Evolutionary conservation across 352 stramenopile species (phyloP), one percentile per base, ranked within the genome.

Genomic region (Globisporangium cystogenes): DNA sequence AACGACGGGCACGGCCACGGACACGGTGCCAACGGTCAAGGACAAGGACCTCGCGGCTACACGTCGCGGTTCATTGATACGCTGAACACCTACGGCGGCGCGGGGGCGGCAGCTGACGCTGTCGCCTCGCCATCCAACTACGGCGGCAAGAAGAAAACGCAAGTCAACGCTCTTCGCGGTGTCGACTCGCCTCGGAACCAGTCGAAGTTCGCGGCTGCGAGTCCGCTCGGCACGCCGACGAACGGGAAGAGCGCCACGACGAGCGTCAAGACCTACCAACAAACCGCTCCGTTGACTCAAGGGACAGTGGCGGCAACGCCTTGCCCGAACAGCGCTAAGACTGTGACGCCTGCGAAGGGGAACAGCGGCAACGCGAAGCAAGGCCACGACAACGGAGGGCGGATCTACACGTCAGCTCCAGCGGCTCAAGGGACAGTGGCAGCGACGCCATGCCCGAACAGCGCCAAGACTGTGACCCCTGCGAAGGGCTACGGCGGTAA

Each of bases 81-180:
- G 12, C 51, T 73, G 26, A 43, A 69, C 48, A 60, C 56, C 18
- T 62, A 65, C 42, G 73, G 63, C 20, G 49, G 53, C 39, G 51
- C 53, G 15, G 26, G 51, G 7, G 31, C 51, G 41, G 46, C 24
- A 24, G 26, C 43, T 16, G 35, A 56, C 31, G 45, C 69, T 16
- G 67, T 75, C 39, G 72, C 49, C 23, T 73, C 69, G n/a, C 60
- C 69, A 10, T 68, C 57, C 26, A 75, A 72, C 42, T 81, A 81
- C 21, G 63, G 49, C 12, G 63, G 55, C 11, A 60, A 59, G 45
- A 68, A 64, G 51, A 76, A 73, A 29, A 51, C 18, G 4, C 44
- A 76, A 12, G 41, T n/a, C 10, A 64, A 62, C 24, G 48, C 37
- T 14, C 55, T 81, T 21, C 73, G 73, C 33, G 57, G 65, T 36